Percentiles rank a stretch among this genome's conserved stretches.
phyloP scores from a whole-genome alignment of 176 grass and related monocot species.

The Avena atlantica region DNA sequence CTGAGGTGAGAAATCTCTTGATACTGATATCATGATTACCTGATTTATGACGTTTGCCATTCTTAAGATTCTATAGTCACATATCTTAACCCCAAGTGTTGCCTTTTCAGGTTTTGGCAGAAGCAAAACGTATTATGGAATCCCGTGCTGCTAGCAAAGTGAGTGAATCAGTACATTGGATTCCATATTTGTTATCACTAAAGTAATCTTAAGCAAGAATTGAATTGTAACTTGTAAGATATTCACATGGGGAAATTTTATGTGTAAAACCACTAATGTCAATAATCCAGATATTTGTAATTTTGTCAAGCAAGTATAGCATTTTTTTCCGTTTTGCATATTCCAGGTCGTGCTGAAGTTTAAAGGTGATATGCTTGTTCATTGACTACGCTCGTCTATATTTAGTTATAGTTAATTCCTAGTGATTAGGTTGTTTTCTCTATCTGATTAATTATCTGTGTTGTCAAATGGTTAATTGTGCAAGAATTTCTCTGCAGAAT shows the following conservation, averaged over 20 bases:
- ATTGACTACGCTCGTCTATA: neutral
- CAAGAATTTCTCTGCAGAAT: constrained; percentile 48
- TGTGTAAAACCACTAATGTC: neutral
- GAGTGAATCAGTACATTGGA: constrained; percentile 40
- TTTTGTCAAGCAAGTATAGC: constrained; percentile 21
- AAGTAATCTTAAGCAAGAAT: constrained; percentile 24
- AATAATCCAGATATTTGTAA: constrained; percentile 12
- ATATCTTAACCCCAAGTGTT: constrained; percentile 20
- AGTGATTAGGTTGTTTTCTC: neutral
- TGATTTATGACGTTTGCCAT: constrained; percentile 33
- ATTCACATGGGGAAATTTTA: neutral
- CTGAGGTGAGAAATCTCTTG: constrained; percentile 60
- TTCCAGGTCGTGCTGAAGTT: neutral
- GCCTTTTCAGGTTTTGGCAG: constrained; percentile 76
- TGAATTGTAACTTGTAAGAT: constrained; percentile 15
- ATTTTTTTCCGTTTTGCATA: neutral
- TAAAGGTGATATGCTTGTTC: neutral
- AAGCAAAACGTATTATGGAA: constrained; percentile 96
- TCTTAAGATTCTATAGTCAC: constrained; percentile 8
- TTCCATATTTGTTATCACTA: constrained; percentile 25
- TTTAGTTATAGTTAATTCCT: constrained; percentile 7
- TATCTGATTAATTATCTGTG: constrained; percentile 23
- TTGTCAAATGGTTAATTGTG: constrained; percentile 35
- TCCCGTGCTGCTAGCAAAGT: constrained; percentile 87
- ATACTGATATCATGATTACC: constrained; percentile 5